Evolutionary conservation across 352 stramenopile genomes (phyloP), one percentile per base, ranked within the genome.

Genomic region (Phytophthora sansomeana): DNA sequence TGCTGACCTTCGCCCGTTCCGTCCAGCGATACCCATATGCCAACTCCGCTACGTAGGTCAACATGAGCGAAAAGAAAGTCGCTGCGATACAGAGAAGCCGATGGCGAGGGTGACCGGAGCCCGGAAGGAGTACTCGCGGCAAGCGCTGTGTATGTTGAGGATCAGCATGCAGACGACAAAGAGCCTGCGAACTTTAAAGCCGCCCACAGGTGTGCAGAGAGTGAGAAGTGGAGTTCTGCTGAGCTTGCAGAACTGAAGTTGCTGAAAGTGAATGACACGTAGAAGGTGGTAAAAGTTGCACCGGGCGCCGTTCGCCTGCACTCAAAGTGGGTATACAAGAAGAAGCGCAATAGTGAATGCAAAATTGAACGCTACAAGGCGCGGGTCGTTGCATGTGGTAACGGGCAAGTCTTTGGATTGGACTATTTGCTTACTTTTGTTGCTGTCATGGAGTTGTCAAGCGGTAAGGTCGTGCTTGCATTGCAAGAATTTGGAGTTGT

Each of bases 271-370:
- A 72, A 72, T n/a, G 43, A 58, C 16, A 58, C 38, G 0, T 70
- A 29, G 53, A 13, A 33, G 6, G 10, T 64, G 17, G 38, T 65
- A 0, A 47, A 53, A 4, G 13, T 35, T 7, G 4, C 55, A 5
- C 17, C n/a, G 0, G 57, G 42, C 1, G 53, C 36, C n/a, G 21
- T n/a, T 1, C 17, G 1, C 0, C 35, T 81, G 6, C 73, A 67
- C 38, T 60, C 58, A 0, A 70, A 76, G 38, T 78, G 61, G 69
- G 65, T 78, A 0, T 71, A 49, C 24, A 81, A 78, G 16, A 81
- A 58, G n/a, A 75, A 78, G 26, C 41, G 21, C 0, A 14, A 69
- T 11, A 30, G 26, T 1, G 19, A 54, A 1, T 69, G 69, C 5
- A 38, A 48, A 0, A 47, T 81, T 1, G 30, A 73, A 7, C 59